Conservation (phyloP, 257 asterid species). For the Coffea eugenioides region DNA sequence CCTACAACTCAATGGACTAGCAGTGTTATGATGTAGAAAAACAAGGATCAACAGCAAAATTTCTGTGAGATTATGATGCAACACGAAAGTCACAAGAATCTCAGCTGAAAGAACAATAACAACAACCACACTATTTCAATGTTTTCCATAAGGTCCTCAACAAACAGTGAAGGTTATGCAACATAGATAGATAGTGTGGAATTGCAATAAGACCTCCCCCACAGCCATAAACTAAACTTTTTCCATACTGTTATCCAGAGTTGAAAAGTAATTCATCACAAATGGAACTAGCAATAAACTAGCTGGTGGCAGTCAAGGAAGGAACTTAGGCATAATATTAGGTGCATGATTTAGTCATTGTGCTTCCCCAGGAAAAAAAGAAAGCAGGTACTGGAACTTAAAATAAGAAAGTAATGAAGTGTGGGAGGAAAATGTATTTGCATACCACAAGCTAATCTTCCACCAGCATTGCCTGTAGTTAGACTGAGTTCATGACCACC, state of each 20-base stretch:
- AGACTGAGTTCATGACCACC: constrained; percentile 98
- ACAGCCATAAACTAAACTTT: no score
- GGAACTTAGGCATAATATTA: background rate
- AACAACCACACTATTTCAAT: no score
- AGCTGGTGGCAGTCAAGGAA: no score
- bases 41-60: background rate
- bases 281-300: no score
- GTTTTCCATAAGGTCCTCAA: background rate
- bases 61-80: background rate
- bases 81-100: background rate
- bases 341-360: background rate
- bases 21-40: background rate
- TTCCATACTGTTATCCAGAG: no score
- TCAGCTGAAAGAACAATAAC: background rate
- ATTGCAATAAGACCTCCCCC: background rate
- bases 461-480: constrained; percentile 93
- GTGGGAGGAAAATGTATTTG: background rate
- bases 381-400: background rate
- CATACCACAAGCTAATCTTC: constrained; percentile 96
- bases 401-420: constrained; percentile 16
- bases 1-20: no score
- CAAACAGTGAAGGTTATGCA: background rate
- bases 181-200: background rate
- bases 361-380: background rate
- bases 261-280: no score